Conservation (phyloP, 1,139 yeast genomes). For the Suhomyces coccinellae region DNA sequence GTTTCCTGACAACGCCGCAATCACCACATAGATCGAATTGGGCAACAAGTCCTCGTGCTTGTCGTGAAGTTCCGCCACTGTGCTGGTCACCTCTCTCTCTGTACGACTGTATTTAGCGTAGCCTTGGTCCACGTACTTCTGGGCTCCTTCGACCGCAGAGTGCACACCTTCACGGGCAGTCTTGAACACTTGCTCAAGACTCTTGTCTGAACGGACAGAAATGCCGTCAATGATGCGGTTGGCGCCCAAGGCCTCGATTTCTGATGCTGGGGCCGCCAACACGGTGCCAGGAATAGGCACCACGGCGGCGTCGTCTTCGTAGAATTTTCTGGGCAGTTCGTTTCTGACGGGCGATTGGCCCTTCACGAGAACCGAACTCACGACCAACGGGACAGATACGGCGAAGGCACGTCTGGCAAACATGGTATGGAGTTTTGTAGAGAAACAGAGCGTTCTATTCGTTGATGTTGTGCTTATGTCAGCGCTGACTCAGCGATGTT, state of each 20-base stretch:
- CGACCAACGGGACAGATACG: slow-evolving; percentile 12
- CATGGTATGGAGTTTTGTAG: slow-evolving; percentile 5
- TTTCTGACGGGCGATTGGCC: slow-evolving; percentile 6
- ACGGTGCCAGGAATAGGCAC: slow-evolving; percentile 57
- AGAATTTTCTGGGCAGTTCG: slow-evolving; percentile 51
- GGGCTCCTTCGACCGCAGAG: slow-evolving; percentile 18
- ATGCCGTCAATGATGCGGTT: slow-evolving; percentile 56
- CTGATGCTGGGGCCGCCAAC: slow-evolving; percentile 51
- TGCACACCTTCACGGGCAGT: slow-evolving; percentile 41
- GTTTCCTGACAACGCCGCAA: slow-evolving; percentile 81
- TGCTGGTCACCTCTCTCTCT: slow-evolving; percentile 66
- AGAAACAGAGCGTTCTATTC: background rate
- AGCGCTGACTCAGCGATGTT: slow-evolving; percentile 6
- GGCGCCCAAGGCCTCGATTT: slow-evolving; percentile 42
- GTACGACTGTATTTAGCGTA: slow-evolving; percentile 54
- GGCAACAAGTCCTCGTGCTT: slow-evolving; percentile 76
- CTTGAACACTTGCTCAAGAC: slow-evolving; percentile 51
- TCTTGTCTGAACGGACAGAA: slow-evolving; percentile 53
- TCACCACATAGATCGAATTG: slow-evolving; percentile 65
- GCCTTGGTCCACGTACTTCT: slow-evolving; percentile 31
- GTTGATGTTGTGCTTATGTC: slow-evolving; percentile 1
- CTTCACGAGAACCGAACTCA: slow-evolving; percentile 4
- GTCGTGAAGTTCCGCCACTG: slow-evolving; percentile 69
- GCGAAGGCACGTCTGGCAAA: slow-evolving; percentile 14
- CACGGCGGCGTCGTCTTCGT: slow-evolving; percentile 56